Evolutionary conservation across 331 rosid genomes (phyloP).

Genomic region (Prunus yedoensis): DNA sequence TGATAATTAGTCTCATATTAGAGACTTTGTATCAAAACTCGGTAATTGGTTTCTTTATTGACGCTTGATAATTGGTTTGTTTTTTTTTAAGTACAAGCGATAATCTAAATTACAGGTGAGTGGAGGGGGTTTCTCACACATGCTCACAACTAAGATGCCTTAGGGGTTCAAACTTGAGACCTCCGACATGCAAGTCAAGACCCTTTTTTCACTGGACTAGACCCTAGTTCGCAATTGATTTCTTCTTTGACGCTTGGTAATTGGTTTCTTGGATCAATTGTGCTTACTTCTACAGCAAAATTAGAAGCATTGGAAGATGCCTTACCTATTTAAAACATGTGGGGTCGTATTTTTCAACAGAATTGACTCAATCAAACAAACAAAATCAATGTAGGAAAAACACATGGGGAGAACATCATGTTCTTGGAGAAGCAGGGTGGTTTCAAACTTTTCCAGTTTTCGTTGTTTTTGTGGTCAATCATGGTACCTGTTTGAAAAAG

Average conservation of each 20-base stretch:
- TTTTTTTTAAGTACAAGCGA: no score
- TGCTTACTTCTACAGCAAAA: no score
- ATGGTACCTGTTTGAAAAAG: conserved; percentile 1
- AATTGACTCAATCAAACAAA: conserved; percentile 15
- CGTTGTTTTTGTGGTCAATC: not conserved
- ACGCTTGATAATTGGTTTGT: no score
- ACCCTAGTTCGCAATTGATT: no score
- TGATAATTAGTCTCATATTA: not conserved
- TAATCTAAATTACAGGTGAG: no score
- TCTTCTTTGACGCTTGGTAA: no score
- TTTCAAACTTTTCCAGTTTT: conserved; percentile 14
- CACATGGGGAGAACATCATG: not conserved
- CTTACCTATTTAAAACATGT: not conserved
- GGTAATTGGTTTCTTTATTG: no score
- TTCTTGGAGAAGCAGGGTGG: not conserved
- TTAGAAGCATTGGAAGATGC: not conserved
- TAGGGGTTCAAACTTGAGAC: no score
- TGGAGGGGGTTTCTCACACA: no score
- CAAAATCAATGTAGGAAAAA: not conserved
- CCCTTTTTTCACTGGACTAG: rapidly evolving
- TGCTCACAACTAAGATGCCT: no score
- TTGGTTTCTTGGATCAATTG: no score
- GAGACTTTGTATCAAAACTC: not conserved
- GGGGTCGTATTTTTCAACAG: conserved; percentile 11
- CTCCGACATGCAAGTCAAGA: no score